phyloP scores from a whole-genome alignment of 306 rosid species.

The Coriaria nepalensis region DNA sequence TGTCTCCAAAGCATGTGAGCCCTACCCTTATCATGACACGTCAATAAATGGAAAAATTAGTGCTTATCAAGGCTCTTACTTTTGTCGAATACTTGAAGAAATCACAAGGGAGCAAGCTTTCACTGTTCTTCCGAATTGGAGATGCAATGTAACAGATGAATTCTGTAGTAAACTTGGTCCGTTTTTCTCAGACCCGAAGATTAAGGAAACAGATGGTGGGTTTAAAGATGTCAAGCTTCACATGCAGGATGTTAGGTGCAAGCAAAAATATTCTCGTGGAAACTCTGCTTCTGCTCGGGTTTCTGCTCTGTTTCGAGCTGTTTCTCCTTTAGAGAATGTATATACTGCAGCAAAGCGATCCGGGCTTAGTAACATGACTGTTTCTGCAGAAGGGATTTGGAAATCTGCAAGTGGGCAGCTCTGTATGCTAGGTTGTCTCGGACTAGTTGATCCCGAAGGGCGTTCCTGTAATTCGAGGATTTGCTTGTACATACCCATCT shows the following conservation, averaged over 20 bases:
- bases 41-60: conserved; percentile 22
- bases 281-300: conserved; percentile 46
- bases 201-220: conserved; percentile 60
- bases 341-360: conserved; percentile 54
- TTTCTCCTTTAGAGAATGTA: conserved; percentile 55
- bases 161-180: conserved; percentile 83
- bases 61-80: conserved; percentile 37
- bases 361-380: conserved; percentile 57
- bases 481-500: conserved; percentile 60
- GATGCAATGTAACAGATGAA: conserved; percentile 45
- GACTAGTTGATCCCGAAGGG: conserved; percentile 35
- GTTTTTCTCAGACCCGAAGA: conserved; percentile 42
- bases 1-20: conserved; percentile 64
- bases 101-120: conserved; percentile 45
- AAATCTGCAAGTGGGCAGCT: conserved; percentile 81
- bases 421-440: conserved; percentile 89
- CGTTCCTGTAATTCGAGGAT: conserved; percentile 51
- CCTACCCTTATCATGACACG: conserved; percentile 52
- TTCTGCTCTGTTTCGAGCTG: conserved; percentile 68
- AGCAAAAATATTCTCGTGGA: conserved; percentile 15
- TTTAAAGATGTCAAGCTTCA: conserved; percentile 54
- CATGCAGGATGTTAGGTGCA: conserved; percentile 64
- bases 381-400: conserved; percentile 86
- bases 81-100: conserved; percentile 67
- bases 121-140: conserved; percentile 72